phyloP scores from a whole-genome alignment of 768 basidiomycete species.

The Thelephora ganbajun region DNA sequence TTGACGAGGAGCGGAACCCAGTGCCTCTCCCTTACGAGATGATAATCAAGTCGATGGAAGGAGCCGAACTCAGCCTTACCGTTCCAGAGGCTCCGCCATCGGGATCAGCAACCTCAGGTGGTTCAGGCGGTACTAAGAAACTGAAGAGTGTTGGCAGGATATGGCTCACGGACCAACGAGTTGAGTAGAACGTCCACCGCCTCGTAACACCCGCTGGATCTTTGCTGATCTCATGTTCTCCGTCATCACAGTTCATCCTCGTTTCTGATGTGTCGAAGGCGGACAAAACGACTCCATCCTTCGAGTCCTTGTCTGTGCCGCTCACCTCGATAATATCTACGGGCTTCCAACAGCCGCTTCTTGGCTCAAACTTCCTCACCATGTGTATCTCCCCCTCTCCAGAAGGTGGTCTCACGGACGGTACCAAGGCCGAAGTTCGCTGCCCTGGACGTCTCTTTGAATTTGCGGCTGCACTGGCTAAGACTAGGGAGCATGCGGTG shows the following conservation, averaged over 20 bases:
- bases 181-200: slow-evolving; percentile 19
- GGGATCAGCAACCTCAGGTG: slow-evolving; percentile 28
- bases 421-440: slow-evolving; percentile 53
- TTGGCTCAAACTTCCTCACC: slow-evolving; percentile 51
- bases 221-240: not conserved
- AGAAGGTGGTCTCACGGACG: slow-evolving; percentile 51
- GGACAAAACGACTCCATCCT: slow-evolving; percentile 11
- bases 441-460: slow-evolving; percentile 56
- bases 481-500: slow-evolving; percentile 60
- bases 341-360: slow-evolving; percentile 63
- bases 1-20: slow-evolving; percentile 40
- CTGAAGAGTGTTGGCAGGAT: slow-evolving; percentile 44
- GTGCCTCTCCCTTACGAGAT: slow-evolving; percentile 52
- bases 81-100: slow-evolving; percentile 42
- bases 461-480: slow-evolving; percentile 61
- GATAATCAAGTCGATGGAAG: slow-evolving; percentile 39
- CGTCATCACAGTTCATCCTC: slow-evolving; percentile 46
- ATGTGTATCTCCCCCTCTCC: slow-evolving; percentile 55
- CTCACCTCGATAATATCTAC: slow-evolving; percentile 52
- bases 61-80: slow-evolving; percentile 40
- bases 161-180: slow-evolving; percentile 62
- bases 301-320: slow-evolving; percentile 39
- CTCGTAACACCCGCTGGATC: not conserved
- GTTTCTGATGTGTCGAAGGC: slow-evolving; percentile 11
- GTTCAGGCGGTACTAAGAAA: slow-evolving; percentile 40